phyloP scores from a whole-genome alignment of 352 stramenopile genomes.

The Pythium sp. region DNA sequence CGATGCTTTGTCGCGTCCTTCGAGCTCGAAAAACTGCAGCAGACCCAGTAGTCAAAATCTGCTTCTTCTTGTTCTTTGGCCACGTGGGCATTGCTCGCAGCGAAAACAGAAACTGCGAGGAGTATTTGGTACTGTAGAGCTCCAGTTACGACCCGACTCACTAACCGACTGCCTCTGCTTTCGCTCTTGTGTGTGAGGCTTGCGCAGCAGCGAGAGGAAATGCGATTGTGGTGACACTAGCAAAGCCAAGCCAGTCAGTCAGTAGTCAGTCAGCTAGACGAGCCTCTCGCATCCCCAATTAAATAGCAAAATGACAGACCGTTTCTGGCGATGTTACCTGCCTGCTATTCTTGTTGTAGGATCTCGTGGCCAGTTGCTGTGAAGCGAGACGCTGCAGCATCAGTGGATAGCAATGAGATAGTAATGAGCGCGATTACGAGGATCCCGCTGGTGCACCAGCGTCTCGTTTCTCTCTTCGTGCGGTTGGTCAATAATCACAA shows the following conservation, averaged over 20 bases:
- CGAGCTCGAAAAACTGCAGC: neutral
- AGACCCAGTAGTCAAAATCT: neutral
- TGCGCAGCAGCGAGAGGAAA: neutral
- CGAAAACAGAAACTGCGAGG: neutral
- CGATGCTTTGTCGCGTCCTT: constrained; percentile 1
- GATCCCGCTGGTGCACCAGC: neutral
- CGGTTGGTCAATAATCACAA: neutral
- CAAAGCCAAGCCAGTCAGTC: neutral
- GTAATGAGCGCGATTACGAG: neutral
- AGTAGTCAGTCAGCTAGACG: neutral
- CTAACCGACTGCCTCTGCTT: neutral
- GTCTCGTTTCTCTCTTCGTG: neutral
- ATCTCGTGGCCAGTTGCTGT: neutral
- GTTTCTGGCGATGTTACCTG: neutral
- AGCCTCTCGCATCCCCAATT: neutral
- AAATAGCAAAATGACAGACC: neutral
- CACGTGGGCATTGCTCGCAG: neutral
- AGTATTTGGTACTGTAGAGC: neutral
- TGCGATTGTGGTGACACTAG: neutral
- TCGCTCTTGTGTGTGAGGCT: neutral
- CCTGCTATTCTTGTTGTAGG: neutral
- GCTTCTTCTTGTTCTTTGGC: neutral
- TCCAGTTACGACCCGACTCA: neutral
- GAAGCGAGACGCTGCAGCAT: neutral
- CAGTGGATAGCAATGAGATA: neutral